Percentiles rank a stretch among this genome's conserved stretches.
Evolutionary conservation across 176 grass and related monocot genomes (phyloP).

Genomic region (Phyllostachys edulis): DNA sequence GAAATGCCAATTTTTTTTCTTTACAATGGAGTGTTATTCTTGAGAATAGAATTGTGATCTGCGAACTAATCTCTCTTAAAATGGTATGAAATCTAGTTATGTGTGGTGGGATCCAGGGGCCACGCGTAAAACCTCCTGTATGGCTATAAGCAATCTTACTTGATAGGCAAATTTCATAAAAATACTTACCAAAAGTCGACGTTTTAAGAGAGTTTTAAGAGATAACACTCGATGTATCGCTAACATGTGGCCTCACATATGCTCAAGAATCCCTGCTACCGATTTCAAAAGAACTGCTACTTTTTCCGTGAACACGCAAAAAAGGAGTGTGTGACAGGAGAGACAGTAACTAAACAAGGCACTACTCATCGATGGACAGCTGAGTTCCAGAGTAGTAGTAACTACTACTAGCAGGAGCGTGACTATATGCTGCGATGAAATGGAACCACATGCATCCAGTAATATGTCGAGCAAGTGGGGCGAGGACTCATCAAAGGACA

Average conservation of each 20-base stretch:
- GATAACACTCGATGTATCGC: neutral
- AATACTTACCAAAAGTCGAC: neutral
- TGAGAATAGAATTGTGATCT: neutral
- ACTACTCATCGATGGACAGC: no score
- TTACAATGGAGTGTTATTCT: neutral
- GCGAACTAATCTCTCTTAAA: neutral
- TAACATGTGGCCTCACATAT: neutral
- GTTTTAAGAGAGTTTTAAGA: no score
- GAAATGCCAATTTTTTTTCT: neutral
- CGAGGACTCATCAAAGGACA: slow-evolving; percentile 5
- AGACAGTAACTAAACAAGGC: neutral
- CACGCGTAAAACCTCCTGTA: neutral
- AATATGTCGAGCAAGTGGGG: neutral
- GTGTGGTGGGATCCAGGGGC: neutral
- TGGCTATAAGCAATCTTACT: neutral
- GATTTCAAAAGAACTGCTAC: neutral
- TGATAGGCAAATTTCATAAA: neutral
- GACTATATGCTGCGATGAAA: neutral
- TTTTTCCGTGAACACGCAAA: no score
- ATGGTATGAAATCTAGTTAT: neutral
- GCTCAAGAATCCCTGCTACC: neutral
- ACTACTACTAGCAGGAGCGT: neutral
- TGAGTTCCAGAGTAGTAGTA: no score
- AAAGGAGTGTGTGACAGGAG: neutral
- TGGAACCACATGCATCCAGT: neutral